Conservation (phyloP, 345 rosid species). For the Citrus trifoliata region DNA sequence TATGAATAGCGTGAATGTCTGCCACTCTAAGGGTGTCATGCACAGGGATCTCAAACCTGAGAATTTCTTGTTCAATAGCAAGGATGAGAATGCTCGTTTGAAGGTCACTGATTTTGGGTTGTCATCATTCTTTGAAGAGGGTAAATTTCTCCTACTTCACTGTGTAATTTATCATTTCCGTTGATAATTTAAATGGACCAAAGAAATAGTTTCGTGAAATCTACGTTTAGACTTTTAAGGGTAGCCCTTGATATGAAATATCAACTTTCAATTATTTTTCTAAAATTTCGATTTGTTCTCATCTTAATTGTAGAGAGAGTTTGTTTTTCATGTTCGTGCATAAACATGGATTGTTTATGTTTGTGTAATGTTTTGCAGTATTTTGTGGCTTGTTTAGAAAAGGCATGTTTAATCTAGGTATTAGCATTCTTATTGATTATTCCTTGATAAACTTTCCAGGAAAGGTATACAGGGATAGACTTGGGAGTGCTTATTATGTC, state of each 20-base stretch:
- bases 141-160: constrained; percentile 23
- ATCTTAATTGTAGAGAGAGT: no score
- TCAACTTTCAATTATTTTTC: no score
- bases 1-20: constrained; percentile 75
- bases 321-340: no score
- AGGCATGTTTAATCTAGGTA: no score
- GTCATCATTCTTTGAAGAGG: constrained; percentile 61
- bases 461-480: constrained; percentile 61
- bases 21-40: constrained; percentile 90
- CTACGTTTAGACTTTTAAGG: not conserved
- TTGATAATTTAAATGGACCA: not conserved
- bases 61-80: constrained; percentile 77
- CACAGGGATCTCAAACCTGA: constrained; percentile 94
- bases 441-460: constrained; percentile 37
- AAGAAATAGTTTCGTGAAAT: not conserved
- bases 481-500: constrained; percentile 86
- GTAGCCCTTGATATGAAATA: no score
- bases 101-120: constrained; percentile 90
- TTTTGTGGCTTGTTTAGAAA: no score
- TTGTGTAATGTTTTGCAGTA: not conserved
- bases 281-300: no score
- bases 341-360: no score
- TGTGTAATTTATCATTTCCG: constrained; percentile 10
- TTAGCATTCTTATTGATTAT: not conserved
- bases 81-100: constrained; percentile 55